Evolutionary conservation across 352 stramenopile species (phyloP).

Genomic region (Chrysophaeum taylorii): DNA sequence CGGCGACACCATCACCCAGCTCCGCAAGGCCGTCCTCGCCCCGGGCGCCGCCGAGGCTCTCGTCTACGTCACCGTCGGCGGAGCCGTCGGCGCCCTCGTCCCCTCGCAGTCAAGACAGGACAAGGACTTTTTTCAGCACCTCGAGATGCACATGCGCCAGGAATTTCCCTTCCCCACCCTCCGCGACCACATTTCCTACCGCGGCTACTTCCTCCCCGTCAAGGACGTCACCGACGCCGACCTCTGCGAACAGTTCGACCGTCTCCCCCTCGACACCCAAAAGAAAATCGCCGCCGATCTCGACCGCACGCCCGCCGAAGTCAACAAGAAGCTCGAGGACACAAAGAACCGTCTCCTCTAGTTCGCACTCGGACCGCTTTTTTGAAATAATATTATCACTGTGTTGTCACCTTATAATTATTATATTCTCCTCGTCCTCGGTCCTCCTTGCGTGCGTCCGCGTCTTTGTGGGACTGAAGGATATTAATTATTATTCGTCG

Average conservation of each 20-base stretch:
- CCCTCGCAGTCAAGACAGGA: slow-evolving; percentile 91
- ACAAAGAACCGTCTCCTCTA: slow-evolving; percentile 91
- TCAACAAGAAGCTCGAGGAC: slow-evolving; percentile 98
- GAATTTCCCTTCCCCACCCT: slow-evolving; percentile 63
- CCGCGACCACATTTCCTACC: slow-evolving; percentile 90
- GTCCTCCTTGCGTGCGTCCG: no score
- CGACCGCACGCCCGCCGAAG: slow-evolving; percentile 83
- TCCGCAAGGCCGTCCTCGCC: slow-evolving; percentile 86
- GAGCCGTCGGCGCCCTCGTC: slow-evolving; percentile 85
- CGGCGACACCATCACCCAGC: slow-evolving; percentile 92
- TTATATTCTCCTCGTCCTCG: no score
- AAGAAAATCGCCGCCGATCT: slow-evolving; percentile 87
- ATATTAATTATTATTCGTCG: no score
- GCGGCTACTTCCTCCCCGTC: slow-evolving; percentile 93
- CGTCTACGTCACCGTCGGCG: slow-evolving; percentile 92
- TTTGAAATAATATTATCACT: no score
- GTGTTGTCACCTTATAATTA: no score
- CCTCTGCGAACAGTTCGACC: slow-evolving; percentile 88
- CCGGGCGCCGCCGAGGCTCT: slow-evolving; percentile 87
- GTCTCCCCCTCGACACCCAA: slow-evolving; percentile 80
- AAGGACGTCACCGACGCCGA: slow-evolving; percentile 97
- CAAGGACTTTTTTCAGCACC: slow-evolving; percentile 93
- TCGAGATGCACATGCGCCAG: slow-evolving; percentile 81
- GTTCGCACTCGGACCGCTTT: neutral
- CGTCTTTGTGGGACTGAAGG: no score